These are phyloP conservation scores for Russula sp. DNA, from an alignment of 768 basidiomycete species.

Conservation along the genomic window DNA sequence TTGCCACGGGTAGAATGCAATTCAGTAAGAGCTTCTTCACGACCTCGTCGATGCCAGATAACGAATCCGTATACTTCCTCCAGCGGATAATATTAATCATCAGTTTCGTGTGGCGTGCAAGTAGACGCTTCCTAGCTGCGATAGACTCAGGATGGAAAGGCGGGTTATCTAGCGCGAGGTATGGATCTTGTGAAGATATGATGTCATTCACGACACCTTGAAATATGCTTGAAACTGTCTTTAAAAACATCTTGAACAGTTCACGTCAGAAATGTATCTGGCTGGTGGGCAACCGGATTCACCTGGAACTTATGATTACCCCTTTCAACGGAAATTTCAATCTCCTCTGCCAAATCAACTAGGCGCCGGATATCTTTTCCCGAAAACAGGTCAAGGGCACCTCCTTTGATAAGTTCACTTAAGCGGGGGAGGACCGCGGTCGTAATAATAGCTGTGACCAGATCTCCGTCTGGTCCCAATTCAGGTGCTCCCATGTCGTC, in stretches of 20 bases:
- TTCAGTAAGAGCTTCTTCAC: slow-evolving; percentile 49
- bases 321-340: slow-evolving; percentile 65
- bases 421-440: slow-evolving; percentile 73
- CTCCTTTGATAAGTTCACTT: slow-evolving; percentile 65
- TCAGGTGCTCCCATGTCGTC: slow-evolving; percentile 42
- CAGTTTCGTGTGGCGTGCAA: slow-evolving; percentile 62
- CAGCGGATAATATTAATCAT: slow-evolving; percentile 66
- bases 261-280: neutral
- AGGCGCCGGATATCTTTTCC: slow-evolving; percentile 49
- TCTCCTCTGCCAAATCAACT: slow-evolving; percentile 71
- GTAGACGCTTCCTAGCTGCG: slow-evolving; percentile 61
- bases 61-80: slow-evolving; percentile 64
- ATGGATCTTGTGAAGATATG: slow-evolving; percentile 43
- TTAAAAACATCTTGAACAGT: slow-evolving; percentile 44
- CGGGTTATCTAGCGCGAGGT: slow-evolving; percentile 34
- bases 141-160: slow-evolving; percentile 74
- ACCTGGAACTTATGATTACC: slow-evolving; percentile 63
- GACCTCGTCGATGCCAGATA: slow-evolving; percentile 47
- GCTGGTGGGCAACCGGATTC: slow-evolving; percentile 16
- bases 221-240: slow-evolving; percentile 46
- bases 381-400: slow-evolving; percentile 80
- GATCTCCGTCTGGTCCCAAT: slow-evolving; percentile 76
- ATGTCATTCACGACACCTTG: slow-evolving; percentile 47
- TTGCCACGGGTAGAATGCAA: slow-evolving; percentile 57
- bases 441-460: slow-evolving; percentile 84